phyloP scores from a whole-genome alignment of 352 stramenopile species.

The Globisporangium barbulae region DNA sequence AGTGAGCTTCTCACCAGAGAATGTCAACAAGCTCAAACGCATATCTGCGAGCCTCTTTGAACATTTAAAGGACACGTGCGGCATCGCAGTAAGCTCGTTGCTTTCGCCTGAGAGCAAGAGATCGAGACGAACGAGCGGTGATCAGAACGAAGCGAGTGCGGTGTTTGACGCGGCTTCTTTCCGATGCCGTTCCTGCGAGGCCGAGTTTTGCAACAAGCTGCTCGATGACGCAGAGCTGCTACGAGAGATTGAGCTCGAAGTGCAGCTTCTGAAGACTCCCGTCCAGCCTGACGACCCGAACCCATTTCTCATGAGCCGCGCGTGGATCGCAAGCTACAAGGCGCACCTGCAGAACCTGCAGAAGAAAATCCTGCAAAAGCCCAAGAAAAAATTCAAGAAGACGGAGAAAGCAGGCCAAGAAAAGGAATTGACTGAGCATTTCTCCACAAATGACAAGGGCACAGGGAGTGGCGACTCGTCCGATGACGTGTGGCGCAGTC shows the following conservation, averaged over 20 bases:
- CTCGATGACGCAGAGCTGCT: conserved; percentile 49
- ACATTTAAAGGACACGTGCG: conserved; percentile 41
- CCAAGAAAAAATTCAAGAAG: conserved; percentile 20
- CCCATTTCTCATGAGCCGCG: conserved; percentile 59
- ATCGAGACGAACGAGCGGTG: conserved; percentile 10
- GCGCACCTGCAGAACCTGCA: conserved; percentile 42
- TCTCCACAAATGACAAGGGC: background rate
- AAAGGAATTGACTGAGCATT: conserved; percentile 7
- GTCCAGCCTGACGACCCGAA: conserved; percentile 20
- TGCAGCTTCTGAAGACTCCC: conserved; percentile 48
- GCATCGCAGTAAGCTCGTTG: conserved; percentile 9
- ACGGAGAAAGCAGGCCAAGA: conserved; percentile 18
- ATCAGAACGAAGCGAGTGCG: conserved; percentile 1
- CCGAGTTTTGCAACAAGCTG: conserved; percentile 45
- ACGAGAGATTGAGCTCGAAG: conserved; percentile 42
- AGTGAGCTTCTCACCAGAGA: conserved; percentile 47
- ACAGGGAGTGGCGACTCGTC: conserved; percentile 6
- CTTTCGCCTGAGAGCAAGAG: conserved; percentile 7
- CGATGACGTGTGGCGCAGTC: conserved; percentile 30
- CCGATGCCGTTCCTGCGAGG: conserved; percentile 45
- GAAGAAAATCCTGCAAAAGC: conserved; percentile 38
- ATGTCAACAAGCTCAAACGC: conserved; percentile 50
- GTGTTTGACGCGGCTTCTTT: conserved; percentile 46
- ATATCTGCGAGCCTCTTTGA: conserved; percentile 49
- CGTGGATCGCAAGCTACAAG: conserved; percentile 78